Evolutionary conservation across 73 alveolate species (phyloP).

Genomic region (Breviolum minutum): DNA sequence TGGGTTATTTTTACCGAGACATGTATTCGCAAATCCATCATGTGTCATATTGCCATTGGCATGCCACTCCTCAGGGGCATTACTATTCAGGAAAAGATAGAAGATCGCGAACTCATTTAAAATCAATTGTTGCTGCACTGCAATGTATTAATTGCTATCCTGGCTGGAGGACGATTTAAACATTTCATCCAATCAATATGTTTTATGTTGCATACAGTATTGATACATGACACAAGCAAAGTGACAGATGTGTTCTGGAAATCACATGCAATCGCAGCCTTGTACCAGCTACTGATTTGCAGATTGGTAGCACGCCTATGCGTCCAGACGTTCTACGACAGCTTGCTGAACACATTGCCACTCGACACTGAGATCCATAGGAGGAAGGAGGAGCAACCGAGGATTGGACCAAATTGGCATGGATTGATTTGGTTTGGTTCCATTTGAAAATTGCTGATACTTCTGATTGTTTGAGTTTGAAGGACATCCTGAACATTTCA

Average conservation of each 20-base stretch:
- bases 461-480: no score
- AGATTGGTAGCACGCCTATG: conserved; percentile 57
- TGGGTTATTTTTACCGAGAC: no score
- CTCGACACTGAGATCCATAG: background rate
- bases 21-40: no score
- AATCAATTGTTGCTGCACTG: background rate
- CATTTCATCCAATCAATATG: background rate
- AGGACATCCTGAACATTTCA: no score
- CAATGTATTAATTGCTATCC: background rate
- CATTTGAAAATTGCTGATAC: background rate
- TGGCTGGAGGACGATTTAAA: background rate
- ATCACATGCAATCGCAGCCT: no score
- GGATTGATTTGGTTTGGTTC: background rate
- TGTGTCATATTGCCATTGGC: no score
- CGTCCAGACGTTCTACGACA: background rate
- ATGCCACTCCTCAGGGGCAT: no score
- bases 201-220: background rate
- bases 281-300: background rate
- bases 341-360: conserved; percentile 30
- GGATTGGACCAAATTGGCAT: background rate
- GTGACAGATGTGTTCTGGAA: no score
- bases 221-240: no score
- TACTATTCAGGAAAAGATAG: no score
- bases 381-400: no score
- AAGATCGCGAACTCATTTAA: background rate